Evolutionary conservation across 1,284 basidiomycete species (phyloP).

Genomic region (Uromyces viciae-fabae): DNA sequence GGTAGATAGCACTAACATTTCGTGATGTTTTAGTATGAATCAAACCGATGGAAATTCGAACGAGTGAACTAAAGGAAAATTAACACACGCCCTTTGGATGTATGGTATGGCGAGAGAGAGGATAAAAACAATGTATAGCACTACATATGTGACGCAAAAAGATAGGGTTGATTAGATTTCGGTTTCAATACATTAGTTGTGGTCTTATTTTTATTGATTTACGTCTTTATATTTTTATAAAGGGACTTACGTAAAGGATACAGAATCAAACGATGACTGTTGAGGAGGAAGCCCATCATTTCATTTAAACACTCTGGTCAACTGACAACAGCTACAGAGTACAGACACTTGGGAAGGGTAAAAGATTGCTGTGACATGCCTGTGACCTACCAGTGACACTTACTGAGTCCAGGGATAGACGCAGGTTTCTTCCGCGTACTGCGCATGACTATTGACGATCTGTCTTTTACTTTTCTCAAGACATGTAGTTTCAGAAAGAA

Average conservation of each 20-base stretch:
- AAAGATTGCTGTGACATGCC: too few species aligned
- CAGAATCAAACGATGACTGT: conserved; percentile 12
- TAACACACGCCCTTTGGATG: conserved; percentile 17
- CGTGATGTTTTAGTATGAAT: not conserved
- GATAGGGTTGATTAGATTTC: not conserved
- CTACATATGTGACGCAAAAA: not conserved
- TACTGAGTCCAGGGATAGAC: too few species aligned
- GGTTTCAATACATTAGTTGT: not conserved
- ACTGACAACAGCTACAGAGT: too few species aligned
- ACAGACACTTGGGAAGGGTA: too few species aligned
- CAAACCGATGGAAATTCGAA: not conserved
- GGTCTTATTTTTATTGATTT: not conserved
- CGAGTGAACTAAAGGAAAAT: not conserved
- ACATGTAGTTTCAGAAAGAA: too few species aligned
- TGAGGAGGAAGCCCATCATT: conserved; percentile 8
- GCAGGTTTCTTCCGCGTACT: too few species aligned
- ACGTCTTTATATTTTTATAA: not conserved
- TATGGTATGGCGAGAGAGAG: conserved; percentile 15
- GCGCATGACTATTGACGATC: too few species aligned
- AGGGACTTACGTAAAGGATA: not conserved
- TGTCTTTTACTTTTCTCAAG: too few species aligned
- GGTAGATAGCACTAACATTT: not conserved
- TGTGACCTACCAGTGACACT: too few species aligned
- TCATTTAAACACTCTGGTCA: too few species aligned
- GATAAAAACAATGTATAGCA: conserved; percentile 5